A percentile compares a stretch with the other conserved stretches of the same genome.
phyloP scores from a whole-genome alignment of 257 asterid genomes.

The Forsythia suspensa region DNA sequence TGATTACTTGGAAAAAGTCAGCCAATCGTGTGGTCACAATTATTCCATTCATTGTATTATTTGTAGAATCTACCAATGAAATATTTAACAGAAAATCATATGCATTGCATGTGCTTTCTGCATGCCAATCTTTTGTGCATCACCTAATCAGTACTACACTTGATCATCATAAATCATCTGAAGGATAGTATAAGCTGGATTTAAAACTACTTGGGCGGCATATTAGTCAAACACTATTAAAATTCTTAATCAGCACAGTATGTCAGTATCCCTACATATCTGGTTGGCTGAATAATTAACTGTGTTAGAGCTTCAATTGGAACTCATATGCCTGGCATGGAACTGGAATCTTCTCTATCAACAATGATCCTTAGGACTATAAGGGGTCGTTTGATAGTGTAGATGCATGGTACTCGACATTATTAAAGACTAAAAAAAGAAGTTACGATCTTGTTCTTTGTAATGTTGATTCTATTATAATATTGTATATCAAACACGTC shows the following conservation, averaged over 20 bases:
- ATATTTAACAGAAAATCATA: constrained; percentile 21
- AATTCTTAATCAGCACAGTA: constrained; percentile 24
- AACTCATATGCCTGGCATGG: constrained; percentile 33
- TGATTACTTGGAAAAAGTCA: constrained; percentile 13
- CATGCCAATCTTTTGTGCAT: not conserved
- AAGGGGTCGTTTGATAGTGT: not conserved
- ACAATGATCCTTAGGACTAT: constrained; percentile 1
- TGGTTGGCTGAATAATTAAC: constrained; percentile 40
- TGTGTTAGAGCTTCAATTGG: constrained; percentile 10
- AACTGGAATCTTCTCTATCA: constrained; percentile 22
- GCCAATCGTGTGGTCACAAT: not conserved
- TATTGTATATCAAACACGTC: not conserved
- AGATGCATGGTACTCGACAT: not conserved
- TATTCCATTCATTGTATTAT: not conserved
- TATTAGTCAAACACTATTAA: constrained; percentile 35
- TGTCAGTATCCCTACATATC: constrained; percentile 79
- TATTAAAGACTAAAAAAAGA: no score
- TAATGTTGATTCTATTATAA: no score
- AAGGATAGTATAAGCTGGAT: not conserved
- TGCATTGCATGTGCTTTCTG: constrained; percentile 50
- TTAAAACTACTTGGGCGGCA: constrained; percentile 26
- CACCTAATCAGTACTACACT: not conserved
- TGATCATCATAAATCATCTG: constrained; percentile 33
- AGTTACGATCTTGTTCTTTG: no score
- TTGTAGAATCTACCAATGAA: not conserved